Base-by-base conservation (phyloP, 768 basidiomycete species). In the Tricholoma flavovirens region DNA sequence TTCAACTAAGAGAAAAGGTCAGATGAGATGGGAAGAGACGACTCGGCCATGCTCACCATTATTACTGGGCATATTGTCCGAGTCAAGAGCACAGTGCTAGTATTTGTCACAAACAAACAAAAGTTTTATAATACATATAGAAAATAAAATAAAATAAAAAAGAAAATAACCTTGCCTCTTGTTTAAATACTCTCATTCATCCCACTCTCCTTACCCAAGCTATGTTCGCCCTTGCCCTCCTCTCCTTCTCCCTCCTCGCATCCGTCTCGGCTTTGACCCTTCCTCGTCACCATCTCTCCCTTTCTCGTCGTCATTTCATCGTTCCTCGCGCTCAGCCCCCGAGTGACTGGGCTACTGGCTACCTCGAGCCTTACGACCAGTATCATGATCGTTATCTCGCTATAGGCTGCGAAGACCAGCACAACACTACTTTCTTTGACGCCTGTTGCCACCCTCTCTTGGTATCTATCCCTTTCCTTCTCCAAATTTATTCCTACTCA, bases 381-480 rank as follows among this genome's bases (percentile, higher is more conserved):
- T 87, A 88, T 72, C 83, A 88, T 72, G 61, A 66, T 26, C 77
- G 88, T 56, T 90, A 90, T 70, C 62, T 81, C 55, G 77, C 80
- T 42, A 66, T 87, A 59, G 74, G 72, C 49, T 84, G 82, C 64
- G 64, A 75, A 26, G 62, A 60, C 54, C 70, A 81, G 64, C 80
- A 82, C 62, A 22, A 74, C 65, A 75, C 77, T 8, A 48, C 68
- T 14, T 86, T 86, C 74, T 91, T 88, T 68, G 74, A 82, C 54
- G 62, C 72, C 26, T 92, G 91, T 66, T 88, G 89, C 76, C 83
- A 83, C 67, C 84, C 88, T 56, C 72, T 88, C 57, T 73, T 84
- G 64, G 84, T 85, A 66, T 38, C 77, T 68, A 53, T 46, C 1
- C 10, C 32, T 50, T 42, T 40, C 38, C 33, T 54, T 32, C 49